Evolutionary conservation across 805 yeast genomes (phyloP).

Genomic region (Sugiyamaella qingdaonensis): DNA sequence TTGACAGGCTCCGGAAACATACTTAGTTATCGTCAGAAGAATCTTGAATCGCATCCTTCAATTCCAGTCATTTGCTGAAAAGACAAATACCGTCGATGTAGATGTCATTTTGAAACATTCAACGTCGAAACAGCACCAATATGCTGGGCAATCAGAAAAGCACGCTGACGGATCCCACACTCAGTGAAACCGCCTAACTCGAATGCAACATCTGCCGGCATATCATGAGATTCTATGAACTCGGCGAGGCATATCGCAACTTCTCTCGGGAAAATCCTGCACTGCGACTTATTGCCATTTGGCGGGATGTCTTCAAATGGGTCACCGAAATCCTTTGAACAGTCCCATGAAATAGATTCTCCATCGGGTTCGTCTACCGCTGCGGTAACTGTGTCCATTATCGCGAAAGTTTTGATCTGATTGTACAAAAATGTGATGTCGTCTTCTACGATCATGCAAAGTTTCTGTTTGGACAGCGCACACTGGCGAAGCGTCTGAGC

Average conservation of each 20-base stretch:
- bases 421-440: not conserved
- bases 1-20: too few species aligned
- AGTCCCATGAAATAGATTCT: not conserved
- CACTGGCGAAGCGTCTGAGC: conserved; percentile 1
- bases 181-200: not conserved
- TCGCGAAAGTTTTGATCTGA: not conserved
- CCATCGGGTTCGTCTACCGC: not conserved
- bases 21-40: too few species aligned
- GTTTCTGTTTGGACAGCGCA: not conserved
- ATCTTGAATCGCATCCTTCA: too few species aligned
- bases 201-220: not conserved
- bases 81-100: too few species aligned
- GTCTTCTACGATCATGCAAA: not conserved
- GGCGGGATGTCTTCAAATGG: not conserved
- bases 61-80: too few species aligned
- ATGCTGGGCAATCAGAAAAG: not conserved
- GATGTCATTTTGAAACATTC: too few species aligned
- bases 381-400: not conserved
- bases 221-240: not conserved
- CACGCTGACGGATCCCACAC: not conserved
- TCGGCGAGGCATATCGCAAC: not conserved
- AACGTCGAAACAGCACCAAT: not conserved
- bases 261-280: not conserved
- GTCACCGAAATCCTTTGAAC: not conserved
- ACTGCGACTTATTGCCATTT: not conserved